Evolutionary conservation across 805 yeast species (phyloP).

Genomic region (Vanderwaltozyma tropicalis): DNA sequence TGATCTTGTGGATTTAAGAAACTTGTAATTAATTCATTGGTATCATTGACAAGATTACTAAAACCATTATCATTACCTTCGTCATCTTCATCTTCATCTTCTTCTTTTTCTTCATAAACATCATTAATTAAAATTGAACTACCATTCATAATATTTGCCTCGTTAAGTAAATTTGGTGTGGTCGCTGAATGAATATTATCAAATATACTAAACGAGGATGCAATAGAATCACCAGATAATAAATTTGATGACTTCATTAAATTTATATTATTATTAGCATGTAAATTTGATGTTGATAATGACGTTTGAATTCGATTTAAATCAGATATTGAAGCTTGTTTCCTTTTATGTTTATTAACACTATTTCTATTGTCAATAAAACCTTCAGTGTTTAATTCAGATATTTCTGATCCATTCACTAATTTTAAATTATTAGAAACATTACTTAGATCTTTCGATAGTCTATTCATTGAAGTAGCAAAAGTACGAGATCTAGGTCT

Average conservation of each 20-base stretch:
- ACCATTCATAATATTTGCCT: constrained; percentile 1
- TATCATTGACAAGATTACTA: no score
- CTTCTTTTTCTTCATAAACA: neutral
- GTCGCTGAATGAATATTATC: neutral
- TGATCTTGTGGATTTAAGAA: no score
- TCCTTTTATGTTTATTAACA: constrained; percentile 15
- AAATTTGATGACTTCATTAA: neutral
- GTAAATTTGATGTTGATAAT: constrained; percentile 20
- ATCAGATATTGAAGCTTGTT: constrained; percentile 27
- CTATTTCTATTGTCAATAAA: constrained; percentile 3
- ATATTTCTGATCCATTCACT: neutral
- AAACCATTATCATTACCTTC: neutral
- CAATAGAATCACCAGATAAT: neutral
- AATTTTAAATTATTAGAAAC: constrained; percentile 3
- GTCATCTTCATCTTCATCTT: constrained; percentile 1
- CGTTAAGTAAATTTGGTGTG: neutral
- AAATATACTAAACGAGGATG: neutral
- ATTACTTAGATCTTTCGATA: constrained; percentile 20
- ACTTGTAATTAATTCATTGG: no score
- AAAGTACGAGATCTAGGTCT: constrained; percentile 22
- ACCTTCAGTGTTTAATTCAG: constrained; percentile 2
- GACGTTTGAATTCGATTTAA: constrained; percentile 1
- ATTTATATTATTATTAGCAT: constrained; percentile 1
- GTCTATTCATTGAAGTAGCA: constrained; percentile 17
- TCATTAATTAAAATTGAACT: neutral